Percentiles rank a stretch among this genome's conserved stretches.
Conservation (phyloP, 1,284 basidiomycete genomes). For the Microbotryum lychnidis-dioicae region DNA sequence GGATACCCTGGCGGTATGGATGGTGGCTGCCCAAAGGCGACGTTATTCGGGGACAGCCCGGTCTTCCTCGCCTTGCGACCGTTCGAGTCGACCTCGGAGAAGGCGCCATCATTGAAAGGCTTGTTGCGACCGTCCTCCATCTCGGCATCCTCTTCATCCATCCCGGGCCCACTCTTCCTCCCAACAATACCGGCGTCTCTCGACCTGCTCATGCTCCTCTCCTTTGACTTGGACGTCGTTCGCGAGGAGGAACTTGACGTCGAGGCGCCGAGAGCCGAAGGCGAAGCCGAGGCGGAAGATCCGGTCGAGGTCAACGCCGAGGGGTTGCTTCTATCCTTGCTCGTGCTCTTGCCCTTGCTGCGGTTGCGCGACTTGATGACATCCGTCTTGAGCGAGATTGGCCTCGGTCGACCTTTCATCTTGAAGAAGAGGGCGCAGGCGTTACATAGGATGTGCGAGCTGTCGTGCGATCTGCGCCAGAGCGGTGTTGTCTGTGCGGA, state of each 20-base stretch:
- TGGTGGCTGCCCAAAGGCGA: no score
- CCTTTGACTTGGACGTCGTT: conserved; percentile 11
- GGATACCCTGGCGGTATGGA: conserved; percentile 9
- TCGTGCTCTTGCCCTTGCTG: conserved; percentile 34
- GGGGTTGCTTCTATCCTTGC: conserved; percentile 23
- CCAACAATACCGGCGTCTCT: conserved; percentile 7
- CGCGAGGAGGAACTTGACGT: neutral
- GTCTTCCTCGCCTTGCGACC: conserved; percentile 23
- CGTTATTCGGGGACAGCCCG: conserved; percentile 13
- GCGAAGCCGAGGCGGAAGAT: neutral
- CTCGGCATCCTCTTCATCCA: conserved; percentile 19
- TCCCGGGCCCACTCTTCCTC: conserved; percentile 24
- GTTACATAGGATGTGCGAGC: conserved; percentile 37
- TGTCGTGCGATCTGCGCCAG: conserved; percentile 36
- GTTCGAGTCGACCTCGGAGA: conserved; percentile 2
- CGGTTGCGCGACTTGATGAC: conserved; percentile 38
- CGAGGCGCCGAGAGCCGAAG: neutral
- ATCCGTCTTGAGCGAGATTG: conserved; percentile 38
- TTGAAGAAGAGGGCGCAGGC: conserved; percentile 39
- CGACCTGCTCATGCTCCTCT: conserved; percentile 23
- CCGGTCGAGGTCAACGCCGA: conserved; percentile 3
- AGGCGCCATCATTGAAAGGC: conserved; percentile 16
- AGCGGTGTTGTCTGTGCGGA: conserved; percentile 36
- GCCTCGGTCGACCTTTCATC: conserved; percentile 38
- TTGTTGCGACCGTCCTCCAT: conserved; percentile 13